Conservation (phyloP, 1,284 basidiomycete species). For the Cerrena zonata region DNA sequence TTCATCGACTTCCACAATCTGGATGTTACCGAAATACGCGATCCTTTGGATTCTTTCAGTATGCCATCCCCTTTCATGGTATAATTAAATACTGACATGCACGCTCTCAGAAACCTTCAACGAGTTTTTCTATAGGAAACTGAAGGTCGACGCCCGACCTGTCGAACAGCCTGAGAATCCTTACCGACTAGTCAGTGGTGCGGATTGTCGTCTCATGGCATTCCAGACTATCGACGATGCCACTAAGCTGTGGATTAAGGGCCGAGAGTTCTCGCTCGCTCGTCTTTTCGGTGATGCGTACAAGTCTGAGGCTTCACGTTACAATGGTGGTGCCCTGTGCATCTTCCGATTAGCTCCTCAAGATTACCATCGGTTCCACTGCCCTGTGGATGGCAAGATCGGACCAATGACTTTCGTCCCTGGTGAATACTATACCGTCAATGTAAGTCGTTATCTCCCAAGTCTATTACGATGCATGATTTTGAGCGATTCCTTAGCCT, state of each 20-base stretch:
- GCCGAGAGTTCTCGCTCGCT: slow-evolving; percentile 81
- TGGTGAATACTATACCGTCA: slow-evolving; percentile 91
- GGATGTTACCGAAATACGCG: slow-evolving; percentile 74
- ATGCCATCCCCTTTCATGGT: slow-evolving; percentile 22
- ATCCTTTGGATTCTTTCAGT: slow-evolving; percentile 83
- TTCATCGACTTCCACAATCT: slow-evolving; percentile 92
- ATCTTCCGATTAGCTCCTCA: slow-evolving; percentile 94
- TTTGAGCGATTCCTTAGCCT: slow-evolving; percentile 46
- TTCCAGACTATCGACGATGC: slow-evolving; percentile 84
- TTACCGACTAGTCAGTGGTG: slow-evolving; percentile 75
- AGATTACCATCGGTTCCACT: slow-evolving; percentile 96
- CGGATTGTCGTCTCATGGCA: slow-evolving; percentile 92
- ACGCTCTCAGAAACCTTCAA: slow-evolving; percentile 74
- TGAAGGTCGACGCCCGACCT: slow-evolving; percentile 79
- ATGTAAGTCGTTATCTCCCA: slow-evolving; percentile 46
- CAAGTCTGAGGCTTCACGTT: slow-evolving; percentile 61
- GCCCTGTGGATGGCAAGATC: slow-evolving; percentile 80
- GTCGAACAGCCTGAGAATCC: slow-evolving; percentile 71
- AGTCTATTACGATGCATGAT: too few species aligned
- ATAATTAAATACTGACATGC: slow-evolving; percentile 7
- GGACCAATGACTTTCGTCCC: slow-evolving; percentile 76
- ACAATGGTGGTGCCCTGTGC: slow-evolving; percentile 70
- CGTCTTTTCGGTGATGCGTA: slow-evolving; percentile 79
- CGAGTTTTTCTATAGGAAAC: slow-evolving; percentile 84
- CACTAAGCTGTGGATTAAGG: slow-evolving; percentile 94